Evolutionary conservation across 176 grass and related monocot species (phyloP).

Genomic region (Carex myosuroides): DNA sequence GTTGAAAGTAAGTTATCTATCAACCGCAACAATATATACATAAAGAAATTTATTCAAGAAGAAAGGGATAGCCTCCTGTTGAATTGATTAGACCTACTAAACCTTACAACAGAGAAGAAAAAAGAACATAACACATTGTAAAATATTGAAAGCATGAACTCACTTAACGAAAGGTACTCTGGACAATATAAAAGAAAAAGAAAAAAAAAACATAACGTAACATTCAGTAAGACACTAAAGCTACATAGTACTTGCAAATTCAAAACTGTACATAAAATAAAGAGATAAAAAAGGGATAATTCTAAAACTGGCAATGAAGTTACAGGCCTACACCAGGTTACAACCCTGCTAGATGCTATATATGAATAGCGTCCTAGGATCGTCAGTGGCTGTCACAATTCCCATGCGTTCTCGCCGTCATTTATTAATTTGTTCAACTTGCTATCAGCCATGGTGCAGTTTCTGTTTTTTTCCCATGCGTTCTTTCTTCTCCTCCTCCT

Average conservation of each 20-base stretch:
- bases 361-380: not conserved
- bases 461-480: conserved; percentile 38
- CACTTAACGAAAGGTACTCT: no score
- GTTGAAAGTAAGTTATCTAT: no score
- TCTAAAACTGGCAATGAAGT: not conserved
- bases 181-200: no score
- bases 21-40: no score
- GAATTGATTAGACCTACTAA: no score
- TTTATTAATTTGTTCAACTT: not conserved
- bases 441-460: conserved; percentile 16
- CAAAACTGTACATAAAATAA: not conserved
- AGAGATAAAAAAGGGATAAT: not conserved
- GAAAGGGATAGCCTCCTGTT: no score
- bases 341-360: not conserved
- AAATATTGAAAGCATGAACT: no score
- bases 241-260: not conserved
- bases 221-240: not conserved
- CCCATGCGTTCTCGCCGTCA: no score
- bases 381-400: not conserved
- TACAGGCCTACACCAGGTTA: not conserved
- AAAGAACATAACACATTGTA: no score
- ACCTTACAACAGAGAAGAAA: no score
- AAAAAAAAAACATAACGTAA: not conserved
- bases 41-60: no score
- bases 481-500: conserved; percentile 46